A percentile compares a stretch with the other conserved stretches of the same genome.
Evolutionary conservation across 1,139 yeast species (phyloP).

Genomic region (Scheffersomyces segobiensis): DNA sequence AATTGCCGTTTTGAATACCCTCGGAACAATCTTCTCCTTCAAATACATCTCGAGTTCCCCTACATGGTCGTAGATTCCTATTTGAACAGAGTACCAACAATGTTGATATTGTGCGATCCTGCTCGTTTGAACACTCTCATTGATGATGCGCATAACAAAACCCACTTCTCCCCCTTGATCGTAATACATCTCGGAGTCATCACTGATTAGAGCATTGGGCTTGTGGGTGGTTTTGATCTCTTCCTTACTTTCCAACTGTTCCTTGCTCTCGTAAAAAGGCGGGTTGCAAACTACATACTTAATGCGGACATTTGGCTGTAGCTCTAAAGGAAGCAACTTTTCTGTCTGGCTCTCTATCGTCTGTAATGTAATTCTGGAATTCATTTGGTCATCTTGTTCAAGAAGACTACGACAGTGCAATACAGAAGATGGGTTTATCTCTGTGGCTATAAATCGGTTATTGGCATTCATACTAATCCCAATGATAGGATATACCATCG

Average conservation of each 20-base stretch:
- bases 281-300: constrained; percentile 23
- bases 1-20: constrained; percentile 9
- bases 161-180: constrained; percentile 18
- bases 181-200: constrained; percentile 14
- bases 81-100: constrained; percentile 22
- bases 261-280: constrained; percentile 17
- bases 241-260: constrained; percentile 11
- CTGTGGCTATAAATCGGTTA: constrained; percentile 17
- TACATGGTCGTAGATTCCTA: constrained; percentile 17
- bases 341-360: not conserved
- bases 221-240: constrained; percentile 9
- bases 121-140: constrained; percentile 10
- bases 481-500: constrained; percentile 18
- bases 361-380: not conserved
- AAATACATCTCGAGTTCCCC: constrained; percentile 8
- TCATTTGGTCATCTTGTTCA: not conserved
- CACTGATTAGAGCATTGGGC: constrained; percentile 11
- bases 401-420: not conserved
- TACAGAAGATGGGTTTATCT: constrained; percentile 14
- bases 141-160: constrained; percentile 14
- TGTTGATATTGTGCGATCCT: constrained; percentile 7
- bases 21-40: constrained; percentile 3
- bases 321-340: not conserved
- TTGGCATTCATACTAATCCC: constrained; percentile 5
- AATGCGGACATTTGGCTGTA: not conserved